Conservation (phyloP, 257 asterid genomes). For the Solanum microdontum region DNA sequence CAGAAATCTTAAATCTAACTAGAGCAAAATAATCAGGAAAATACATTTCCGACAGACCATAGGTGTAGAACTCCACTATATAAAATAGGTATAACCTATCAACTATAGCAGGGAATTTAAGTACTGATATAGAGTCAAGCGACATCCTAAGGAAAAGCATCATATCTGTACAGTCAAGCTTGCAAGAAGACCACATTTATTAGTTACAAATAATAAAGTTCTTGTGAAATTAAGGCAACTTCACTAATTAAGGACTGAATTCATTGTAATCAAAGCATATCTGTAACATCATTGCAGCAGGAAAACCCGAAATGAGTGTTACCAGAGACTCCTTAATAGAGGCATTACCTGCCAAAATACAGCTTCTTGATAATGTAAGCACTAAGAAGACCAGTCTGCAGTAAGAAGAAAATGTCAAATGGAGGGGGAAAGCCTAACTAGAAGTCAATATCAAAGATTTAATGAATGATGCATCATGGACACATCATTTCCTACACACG, state of each 20-base stretch:
- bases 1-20: neutral
- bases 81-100: neutral
- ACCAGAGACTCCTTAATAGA: neutral
- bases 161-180: neutral
- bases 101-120: neutral
- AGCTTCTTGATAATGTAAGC: constrained; percentile 35
- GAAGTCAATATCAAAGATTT: neutral
- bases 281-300: neutral
- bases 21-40: neutral
- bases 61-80: neutral
- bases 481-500: neutral
- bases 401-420: constrained; percentile 2
- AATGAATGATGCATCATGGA: neutral
- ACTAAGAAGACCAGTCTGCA: constrained; percentile 34
- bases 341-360: constrained; percentile 27
- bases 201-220: neutral
- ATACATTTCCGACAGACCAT: neutral
- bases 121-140: neutral
- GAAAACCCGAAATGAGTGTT: neutral
- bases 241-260: neutral
- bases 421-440: neutral
- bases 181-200: neutral
- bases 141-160: neutral
- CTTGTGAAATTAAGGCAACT: neutral
- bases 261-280: neutral